Conservation (phyloP, 148 eudicot species). For the Fallopia convolvulus region DNA sequence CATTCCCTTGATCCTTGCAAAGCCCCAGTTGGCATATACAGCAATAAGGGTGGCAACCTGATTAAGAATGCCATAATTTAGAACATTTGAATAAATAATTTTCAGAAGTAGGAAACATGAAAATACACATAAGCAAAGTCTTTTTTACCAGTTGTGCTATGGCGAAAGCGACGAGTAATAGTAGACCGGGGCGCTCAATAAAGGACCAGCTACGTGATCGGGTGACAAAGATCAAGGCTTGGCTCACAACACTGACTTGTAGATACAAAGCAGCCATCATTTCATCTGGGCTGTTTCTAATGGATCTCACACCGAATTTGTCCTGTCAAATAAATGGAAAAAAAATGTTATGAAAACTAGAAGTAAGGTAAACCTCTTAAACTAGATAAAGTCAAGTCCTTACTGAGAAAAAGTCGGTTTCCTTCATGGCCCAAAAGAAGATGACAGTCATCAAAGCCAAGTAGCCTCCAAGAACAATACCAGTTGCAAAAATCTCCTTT, state of each 20-base stretch:
- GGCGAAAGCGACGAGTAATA: slow-evolving; percentile 31
- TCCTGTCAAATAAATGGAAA: slow-evolving; percentile 10
- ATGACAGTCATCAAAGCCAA: slow-evolving; percentile 38
- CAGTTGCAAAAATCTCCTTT: slow-evolving; percentile 45
- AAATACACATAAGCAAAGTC: not conserved
- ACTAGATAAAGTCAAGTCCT: not conserved
- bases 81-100: not conserved
- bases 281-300: slow-evolving; percentile 20
- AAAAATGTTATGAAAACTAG: not conserved
- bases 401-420: slow-evolving; percentile 35
- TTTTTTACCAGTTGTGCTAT: slow-evolving; percentile 43
- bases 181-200: slow-evolving; percentile 34
- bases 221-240: slow-evolving; percentile 22
- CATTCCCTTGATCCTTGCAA: slow-evolving; percentile 32
- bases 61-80: not conserved
- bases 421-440: slow-evolving; percentile 30
- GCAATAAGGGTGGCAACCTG: slow-evolving; percentile 40
- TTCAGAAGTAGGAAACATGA: not conserved
- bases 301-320: slow-evolving; percentile 17
- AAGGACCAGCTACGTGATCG: slow-evolving; percentile 45
- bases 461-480: slow-evolving; percentile 38
- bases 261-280: slow-evolving; percentile 36
- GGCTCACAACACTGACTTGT: slow-evolving; percentile 39
- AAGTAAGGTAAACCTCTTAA: not conserved
- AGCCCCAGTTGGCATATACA: slow-evolving; percentile 40